Conservation (phyloP, 2,329 filamentous ascomycete species). For the Phialophora tarda region DNA sequence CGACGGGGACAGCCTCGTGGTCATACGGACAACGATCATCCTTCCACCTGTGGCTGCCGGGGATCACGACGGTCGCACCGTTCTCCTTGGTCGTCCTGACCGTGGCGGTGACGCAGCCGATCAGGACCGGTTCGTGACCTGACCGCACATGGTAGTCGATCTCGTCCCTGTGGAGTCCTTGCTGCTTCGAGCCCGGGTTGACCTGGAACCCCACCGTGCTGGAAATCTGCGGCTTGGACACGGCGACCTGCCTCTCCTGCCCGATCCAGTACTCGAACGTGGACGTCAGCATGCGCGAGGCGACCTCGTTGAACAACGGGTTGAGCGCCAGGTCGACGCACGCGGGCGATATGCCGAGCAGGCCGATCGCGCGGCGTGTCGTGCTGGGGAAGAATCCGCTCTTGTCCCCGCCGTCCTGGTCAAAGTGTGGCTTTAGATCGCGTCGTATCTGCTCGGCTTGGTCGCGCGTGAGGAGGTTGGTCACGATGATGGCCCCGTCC, state of each 20-base stretch:
- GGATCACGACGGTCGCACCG: constrained; percentile 43
- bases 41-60: constrained; percentile 41
- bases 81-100: constrained; percentile 46
- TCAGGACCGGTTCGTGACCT: constrained; percentile 46
- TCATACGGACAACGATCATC: constrained; percentile 27
- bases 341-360: constrained; percentile 47
- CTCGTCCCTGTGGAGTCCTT: constrained; percentile 42
- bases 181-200: constrained; percentile 37
- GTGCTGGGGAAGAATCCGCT: constrained; percentile 40
- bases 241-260: constrained; percentile 30
- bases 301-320: constrained; percentile 44
- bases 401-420: constrained; percentile 31
- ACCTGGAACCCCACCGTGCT: constrained; percentile 43
- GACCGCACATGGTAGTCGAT: constrained; percentile 44
- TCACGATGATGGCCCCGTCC: constrained; percentile 35
- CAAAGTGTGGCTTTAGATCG: constrained; percentile 37
- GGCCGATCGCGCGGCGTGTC: constrained; percentile 45
- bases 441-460: constrained; percentile 30
- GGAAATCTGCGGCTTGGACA: constrained; percentile 40
- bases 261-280: constrained; percentile 46
- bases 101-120: constrained; percentile 43
- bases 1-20: constrained; percentile 38
- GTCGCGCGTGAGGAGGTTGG: constrained; percentile 27
- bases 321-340: constrained; percentile 48
- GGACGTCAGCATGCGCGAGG: constrained; percentile 44